Evolutionary conservation across 2,329 filamentous ascomycete genomes (phyloP).

Genomic region (Elsinoe ampelina): DNA sequence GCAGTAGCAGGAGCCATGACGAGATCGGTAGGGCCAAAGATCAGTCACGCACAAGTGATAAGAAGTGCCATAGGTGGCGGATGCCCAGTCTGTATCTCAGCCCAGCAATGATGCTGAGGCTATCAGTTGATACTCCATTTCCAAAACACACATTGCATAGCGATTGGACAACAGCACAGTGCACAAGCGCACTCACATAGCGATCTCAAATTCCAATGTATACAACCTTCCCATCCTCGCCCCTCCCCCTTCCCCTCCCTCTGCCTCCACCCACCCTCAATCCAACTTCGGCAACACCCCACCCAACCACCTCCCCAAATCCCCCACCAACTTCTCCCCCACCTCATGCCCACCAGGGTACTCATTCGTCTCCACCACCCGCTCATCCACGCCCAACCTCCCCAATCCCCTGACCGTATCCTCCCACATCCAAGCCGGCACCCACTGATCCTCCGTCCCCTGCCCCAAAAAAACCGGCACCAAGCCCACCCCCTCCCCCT

Average conservation of each 20-base stretch:
- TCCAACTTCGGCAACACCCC: conserved; percentile 32
- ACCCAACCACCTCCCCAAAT: conserved; percentile 37
- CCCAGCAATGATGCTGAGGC: background rate
- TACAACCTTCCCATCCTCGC: background rate
- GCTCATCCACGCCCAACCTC: conserved; percentile 32
- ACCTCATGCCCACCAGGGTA: conserved; percentile 42
- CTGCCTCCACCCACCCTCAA: background rate
- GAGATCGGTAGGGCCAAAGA: conserved; percentile 15
- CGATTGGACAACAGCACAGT: conserved; percentile 6
- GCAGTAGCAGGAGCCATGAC: background rate
- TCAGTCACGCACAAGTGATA: conserved; percentile 25
- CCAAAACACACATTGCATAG: background rate
- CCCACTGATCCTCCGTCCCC: conserved; percentile 39
- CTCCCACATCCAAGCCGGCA: conserved; percentile 37
- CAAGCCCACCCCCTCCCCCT: conserved; percentile 28
- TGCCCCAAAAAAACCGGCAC: conserved; percentile 39
- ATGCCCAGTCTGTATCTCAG: conserved; percentile 19
- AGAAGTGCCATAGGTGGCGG: conserved; percentile 54
- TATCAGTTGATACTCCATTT: background rate
- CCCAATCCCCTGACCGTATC: conserved; percentile 34
- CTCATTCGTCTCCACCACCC: conserved; percentile 33
- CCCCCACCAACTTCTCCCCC: conserved; percentile 34
- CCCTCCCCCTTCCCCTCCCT: background rate
- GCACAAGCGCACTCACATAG: conserved; percentile 1
- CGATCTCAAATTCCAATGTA: background rate